Percentiles rank a stretch among this genome's conserved stretches.
These are phyloP conservation scores for Mycena belliarum DNA, from an alignment of 768 basidiomycete genomes.

Conservation along the genomic window DNA sequence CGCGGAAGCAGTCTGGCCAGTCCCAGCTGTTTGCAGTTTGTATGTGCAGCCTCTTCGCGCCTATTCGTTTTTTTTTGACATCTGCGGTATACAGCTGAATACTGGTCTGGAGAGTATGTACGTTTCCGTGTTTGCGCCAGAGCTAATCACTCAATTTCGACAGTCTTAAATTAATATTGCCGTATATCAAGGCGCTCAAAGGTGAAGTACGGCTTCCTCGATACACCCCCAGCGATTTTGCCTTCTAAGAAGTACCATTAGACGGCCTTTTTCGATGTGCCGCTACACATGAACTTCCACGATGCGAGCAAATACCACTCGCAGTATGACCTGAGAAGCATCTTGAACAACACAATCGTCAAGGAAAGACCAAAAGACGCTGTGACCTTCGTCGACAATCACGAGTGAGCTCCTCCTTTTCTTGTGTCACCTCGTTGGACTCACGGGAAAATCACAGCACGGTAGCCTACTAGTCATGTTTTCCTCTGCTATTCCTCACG, in stretches of 20 bases:
- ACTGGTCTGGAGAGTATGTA: constrained; percentile 74
- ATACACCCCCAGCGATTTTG: not conserved
- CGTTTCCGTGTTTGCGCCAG: constrained; percentile 19
- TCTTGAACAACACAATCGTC: constrained; percentile 72
- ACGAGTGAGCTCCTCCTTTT: constrained; percentile 59
- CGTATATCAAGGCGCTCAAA: constrained; percentile 61
- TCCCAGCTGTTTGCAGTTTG: constrained; percentile 60
- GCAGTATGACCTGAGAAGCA: constrained; percentile 73
- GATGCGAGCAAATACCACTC: constrained; percentile 69
- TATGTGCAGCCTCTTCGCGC: constrained; percentile 26
- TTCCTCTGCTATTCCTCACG: not conserved
- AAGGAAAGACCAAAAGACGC: constrained; percentile 73
- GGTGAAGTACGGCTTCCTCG: constrained; percentile 55
- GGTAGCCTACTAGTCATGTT: constrained; percentile 39
- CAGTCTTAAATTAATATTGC: constrained; percentile 52
- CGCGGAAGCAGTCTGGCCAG: constrained; percentile 45
- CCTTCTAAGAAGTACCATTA: constrained; percentile 31
- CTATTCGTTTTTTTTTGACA: not conserved
- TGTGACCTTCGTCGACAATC: constrained; percentile 90
- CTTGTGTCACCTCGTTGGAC: constrained; percentile 1
- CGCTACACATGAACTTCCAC: constrained; percentile 82
- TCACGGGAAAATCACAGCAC: constrained; percentile 45
- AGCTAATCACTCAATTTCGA: constrained; percentile 1
- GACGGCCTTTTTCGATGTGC: constrained; percentile 91
- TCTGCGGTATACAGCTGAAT: constrained; percentile 68